phyloP scores from a whole-genome alignment of 768 basidiomycete genomes.

The Neoboletus subvelutipes region DNA sequence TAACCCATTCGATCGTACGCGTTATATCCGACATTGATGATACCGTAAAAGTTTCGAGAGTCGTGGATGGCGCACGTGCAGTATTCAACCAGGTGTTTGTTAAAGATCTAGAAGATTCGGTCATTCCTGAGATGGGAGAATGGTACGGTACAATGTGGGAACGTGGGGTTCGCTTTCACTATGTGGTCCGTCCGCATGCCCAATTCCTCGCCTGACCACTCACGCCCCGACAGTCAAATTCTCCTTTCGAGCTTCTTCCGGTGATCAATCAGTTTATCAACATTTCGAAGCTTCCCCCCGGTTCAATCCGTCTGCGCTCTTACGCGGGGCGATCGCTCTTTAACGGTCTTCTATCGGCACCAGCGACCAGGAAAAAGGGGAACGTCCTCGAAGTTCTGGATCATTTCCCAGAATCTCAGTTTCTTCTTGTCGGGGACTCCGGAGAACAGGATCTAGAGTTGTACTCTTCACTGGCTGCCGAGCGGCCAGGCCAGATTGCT shows the following conservation, averaged over 20 bases:
- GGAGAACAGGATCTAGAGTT: slow-evolving; percentile 96
- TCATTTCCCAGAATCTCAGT: slow-evolving; percentile 68
- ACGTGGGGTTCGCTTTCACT: slow-evolving; percentile 78
- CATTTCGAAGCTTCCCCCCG: slow-evolving; percentile 65
- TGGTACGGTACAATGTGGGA: slow-evolving; percentile 74
- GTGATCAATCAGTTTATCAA: slow-evolving; percentile 74
- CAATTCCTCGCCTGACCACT: not conserved
- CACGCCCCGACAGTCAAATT: slow-evolving; percentile 65
- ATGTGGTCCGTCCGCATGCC: slow-evolving; percentile 61
- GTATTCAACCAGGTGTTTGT: slow-evolving; percentile 94
- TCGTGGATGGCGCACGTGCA: slow-evolving; percentile 75
- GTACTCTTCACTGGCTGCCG: slow-evolving; percentile 72
- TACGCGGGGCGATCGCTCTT: slow-evolving; percentile 85
- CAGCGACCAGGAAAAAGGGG: slow-evolving; percentile 78
- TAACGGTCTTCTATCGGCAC: slow-evolving; percentile 77
- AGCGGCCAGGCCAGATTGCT: slow-evolving; percentile 66
- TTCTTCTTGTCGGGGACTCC: slow-evolving; percentile 87
- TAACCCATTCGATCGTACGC: slow-evolving; percentile 65
- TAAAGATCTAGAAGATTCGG: slow-evolving; percentile 71
- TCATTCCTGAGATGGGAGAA: slow-evolving; percentile 80
- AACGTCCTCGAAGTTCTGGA: slow-evolving; percentile 78
- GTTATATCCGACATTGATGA: slow-evolving; percentile 95
- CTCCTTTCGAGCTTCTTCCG: slow-evolving; percentile 81
- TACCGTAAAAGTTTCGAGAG: slow-evolving; percentile 67
- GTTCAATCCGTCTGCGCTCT: slow-evolving; percentile 79